Evolutionary conservation across 805 yeast species (phyloP).

Genomic region (Saccharomyces eubayanus): DNA sequence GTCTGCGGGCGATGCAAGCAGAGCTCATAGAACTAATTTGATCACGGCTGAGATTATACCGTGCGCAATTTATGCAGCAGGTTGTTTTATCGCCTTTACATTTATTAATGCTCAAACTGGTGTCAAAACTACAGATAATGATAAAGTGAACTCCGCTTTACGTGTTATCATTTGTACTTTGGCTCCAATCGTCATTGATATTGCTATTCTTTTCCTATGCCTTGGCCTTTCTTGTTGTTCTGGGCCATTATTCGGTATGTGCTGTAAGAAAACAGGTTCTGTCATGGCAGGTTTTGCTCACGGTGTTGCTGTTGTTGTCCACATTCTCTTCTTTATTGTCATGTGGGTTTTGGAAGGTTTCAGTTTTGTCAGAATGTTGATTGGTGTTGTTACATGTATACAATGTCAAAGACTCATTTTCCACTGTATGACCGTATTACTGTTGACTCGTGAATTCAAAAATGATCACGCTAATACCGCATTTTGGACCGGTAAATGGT

Average conservation of each 20-base stretch:
- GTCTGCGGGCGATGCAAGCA: conserved; percentile 70
- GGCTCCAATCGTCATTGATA: conserved; percentile 84
- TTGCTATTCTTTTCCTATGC: conserved; percentile 72
- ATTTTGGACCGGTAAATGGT: conserved; percentile 99
- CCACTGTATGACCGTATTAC: conserved; percentile 67
- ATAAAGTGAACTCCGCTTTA: conserved; percentile 55
- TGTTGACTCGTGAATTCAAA: conserved; percentile 90
- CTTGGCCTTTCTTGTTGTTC: conserved; percentile 88
- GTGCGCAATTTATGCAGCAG: conserved; percentile 64
- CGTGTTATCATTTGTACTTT: conserved; percentile 73
- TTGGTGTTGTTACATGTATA: conserved; percentile 76
- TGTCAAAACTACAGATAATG: conserved; percentile 42
- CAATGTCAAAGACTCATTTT: conserved; percentile 81
- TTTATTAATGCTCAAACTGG: conserved; percentile 81
- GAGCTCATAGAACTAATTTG: conserved; percentile 74
- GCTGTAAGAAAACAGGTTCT: conserved; percentile 96
- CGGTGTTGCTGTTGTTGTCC: conserved; percentile 82
- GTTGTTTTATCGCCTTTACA: conserved; percentile 69
- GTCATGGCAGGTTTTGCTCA: conserved; percentile 94
- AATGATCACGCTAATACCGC: conserved; percentile 92
- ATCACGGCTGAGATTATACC: conserved; percentile 65
- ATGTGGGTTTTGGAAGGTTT: conserved; percentile 97
- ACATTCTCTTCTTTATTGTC: conserved; percentile 78
- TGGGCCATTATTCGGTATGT: conserved; percentile 85
- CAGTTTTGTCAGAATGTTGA: conserved; percentile 73